Conservation (phyloP, 768 basidiomycete species). For the Termitomyces sp. region DNA sequence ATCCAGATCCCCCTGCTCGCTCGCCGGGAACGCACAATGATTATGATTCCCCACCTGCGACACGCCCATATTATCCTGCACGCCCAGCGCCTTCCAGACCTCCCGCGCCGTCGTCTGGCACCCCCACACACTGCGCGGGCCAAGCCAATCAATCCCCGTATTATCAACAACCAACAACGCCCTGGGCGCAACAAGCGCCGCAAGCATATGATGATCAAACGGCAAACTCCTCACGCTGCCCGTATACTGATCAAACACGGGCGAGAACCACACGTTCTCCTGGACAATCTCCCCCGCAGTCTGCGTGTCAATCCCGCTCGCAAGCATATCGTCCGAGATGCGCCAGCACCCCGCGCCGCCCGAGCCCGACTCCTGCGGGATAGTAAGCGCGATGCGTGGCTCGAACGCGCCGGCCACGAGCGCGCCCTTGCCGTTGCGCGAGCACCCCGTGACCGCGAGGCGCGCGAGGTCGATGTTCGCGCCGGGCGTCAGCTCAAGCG, state of each 20-base stretch:
- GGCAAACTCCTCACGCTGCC: slow-evolving; percentile 41
- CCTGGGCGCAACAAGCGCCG: slow-evolving; percentile 51
- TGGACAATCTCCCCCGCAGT: slow-evolving; percentile 52
- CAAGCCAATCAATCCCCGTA: slow-evolving; percentile 50
- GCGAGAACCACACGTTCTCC: slow-evolving; percentile 61
- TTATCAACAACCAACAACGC: slow-evolving; percentile 49
- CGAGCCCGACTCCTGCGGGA: slow-evolving; percentile 59
- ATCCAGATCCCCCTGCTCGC: slow-evolving; percentile 36
- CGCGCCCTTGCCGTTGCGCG: slow-evolving; percentile 57
- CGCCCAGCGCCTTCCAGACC: slow-evolving; percentile 45
- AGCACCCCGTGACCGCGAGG: slow-evolving; percentile 55
- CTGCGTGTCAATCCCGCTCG: slow-evolving; percentile 39
- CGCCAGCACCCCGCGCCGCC: slow-evolving; percentile 60
- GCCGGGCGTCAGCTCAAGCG: slow-evolving; percentile 41
- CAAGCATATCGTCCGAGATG: slow-evolving; percentile 42
- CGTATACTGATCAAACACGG: slow-evolving; percentile 40
- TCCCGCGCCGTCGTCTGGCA: slow-evolving; percentile 45
- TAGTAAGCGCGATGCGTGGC: slow-evolving; percentile 49
- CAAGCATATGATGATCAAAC: slow-evolving; percentile 54
- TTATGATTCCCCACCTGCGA: slow-evolving; percentile 47
- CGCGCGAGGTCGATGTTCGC: slow-evolving; percentile 41
- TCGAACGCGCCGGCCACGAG: slow-evolving; percentile 56
- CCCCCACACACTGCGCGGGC: slow-evolving; percentile 43
- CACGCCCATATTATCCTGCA: slow-evolving; percentile 41
- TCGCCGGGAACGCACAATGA: slow-evolving; percentile 51